Evolutionary conservation across 768 basidiomycete genomes (phyloP), one percentile per base, ranked within the genome.

Genomic region (Kwoniella bestiolae): DNA sequence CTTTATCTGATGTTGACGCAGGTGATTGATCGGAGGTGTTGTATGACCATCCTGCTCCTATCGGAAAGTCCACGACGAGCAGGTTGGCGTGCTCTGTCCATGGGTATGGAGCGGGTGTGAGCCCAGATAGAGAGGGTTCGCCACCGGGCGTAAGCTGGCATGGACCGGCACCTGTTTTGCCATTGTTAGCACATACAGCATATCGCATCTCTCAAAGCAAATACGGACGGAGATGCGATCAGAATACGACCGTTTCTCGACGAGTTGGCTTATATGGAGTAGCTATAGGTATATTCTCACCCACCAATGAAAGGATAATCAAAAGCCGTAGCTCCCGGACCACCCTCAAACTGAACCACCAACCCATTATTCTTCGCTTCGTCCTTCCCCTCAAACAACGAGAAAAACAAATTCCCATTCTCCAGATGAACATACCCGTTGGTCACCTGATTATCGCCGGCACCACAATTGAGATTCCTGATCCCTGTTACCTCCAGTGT

Each of bases 251-350:
- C 45, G 18, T 21, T n/a, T n/a, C n/a, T n/a, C n/a, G n/a, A n/a
- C n/a, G n/a, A n/a, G n/a, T n/a, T n/a, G n/a, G n/a, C n/a, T n/a
- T n/a, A n/a, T n/a, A n/a, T n/a, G n/a, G n/a, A n/a, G n/a, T n/a
- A n/a, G n/a, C n/a, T n/a, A n/a, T n/a, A n/a, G n/a, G n/a, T n/a
- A n/a, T n/a, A n/a, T n/a, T n/a, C n/a, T n/a, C n/a, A 38, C 58
- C 50, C 58, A 50, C 58, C 58, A 5, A 60, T 60, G 18, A 60
- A 60, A 21, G 47, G 58, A 38, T 60, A 50, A 38, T 60, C 58
- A 38, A 60, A 60, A 21, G 46, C 58, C 7, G 46, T 49, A 5
- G 58, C 58, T 4, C 58, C 58, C 5, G 58, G 58, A 2, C 58
- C 58, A 25, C 58, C 58, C 28, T 60, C 58, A 50, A 50, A 60